Evolutionary conservation across 108 stramenopile genomes (phyloP), one percentile per base, ranked within the genome.

Genomic region (Seminavis robusta): DNA sequence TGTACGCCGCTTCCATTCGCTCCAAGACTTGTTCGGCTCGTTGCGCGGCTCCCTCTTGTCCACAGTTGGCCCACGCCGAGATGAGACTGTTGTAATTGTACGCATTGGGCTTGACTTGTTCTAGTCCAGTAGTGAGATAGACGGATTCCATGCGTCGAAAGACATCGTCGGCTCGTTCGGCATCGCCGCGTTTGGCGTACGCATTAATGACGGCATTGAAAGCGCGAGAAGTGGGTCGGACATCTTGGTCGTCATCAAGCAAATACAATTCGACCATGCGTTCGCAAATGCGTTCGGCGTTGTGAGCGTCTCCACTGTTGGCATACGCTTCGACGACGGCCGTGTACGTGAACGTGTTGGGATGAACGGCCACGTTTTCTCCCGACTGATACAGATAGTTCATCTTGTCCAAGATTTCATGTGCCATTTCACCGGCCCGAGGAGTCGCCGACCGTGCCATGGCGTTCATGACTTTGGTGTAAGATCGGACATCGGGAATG

Each of bases 251-350:
- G 26, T 68, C 75, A 13, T 46, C 47, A n/a, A n/a, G n/a, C 33
- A 61, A 29, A 19, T 70, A 62, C 32, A 55, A 56, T 0, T 48
- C 29, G 25, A 69, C 41, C 71, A 79, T 79, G 17, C 20, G 19
- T 16, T 73, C 71, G 24, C 69, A 55, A 13, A 73, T 19, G 33
- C 61, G 67, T 41, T 67, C 58, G 1, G 63, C 64, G 21, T 61
- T 61, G 46, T 60, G 19, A 20, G 71, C 73, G 42, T 59, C 71
- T 4, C 76, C 81, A 52, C 76, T 76, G 51, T 85, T 76, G 33
- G 84, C 79, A 45, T 85, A 55, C 2, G 88, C 88, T 53, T 90
- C 84, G 51, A 90, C 79, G 15, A 85, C 82, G 15, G 88, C 79
- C 17, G 82, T 83, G 65, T 90, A 90, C 8, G 84, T 83, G 53